phyloP scores from a whole-genome alignment of 73 alveolate genomes.

The Urostyla sp. region DNA sequence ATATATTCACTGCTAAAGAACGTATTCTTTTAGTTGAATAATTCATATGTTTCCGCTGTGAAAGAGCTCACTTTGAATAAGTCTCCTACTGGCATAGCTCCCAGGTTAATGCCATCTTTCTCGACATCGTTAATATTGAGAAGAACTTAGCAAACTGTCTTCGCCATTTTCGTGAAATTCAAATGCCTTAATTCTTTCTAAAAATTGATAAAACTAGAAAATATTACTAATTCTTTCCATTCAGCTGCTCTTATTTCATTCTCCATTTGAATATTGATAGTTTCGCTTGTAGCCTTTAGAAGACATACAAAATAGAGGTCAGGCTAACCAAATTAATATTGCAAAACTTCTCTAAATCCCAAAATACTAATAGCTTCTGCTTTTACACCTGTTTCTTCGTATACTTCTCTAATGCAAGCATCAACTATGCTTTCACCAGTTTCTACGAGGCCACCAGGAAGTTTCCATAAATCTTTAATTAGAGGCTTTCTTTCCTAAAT shows the following conservation, averaged over 20 bases:
- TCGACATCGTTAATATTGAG: slow-evolving; percentile 7
- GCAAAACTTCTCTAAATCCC: slow-evolving; percentile 46
- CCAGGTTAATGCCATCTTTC: neutral
- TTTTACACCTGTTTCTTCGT: slow-evolving; percentile 56
- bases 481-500: slow-evolving; percentile 62
- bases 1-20: slow-evolving; percentile 52
- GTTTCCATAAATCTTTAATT: slow-evolving; percentile 59
- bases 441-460: slow-evolving; percentile 67
- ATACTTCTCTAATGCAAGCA: slow-evolving; percentile 58
- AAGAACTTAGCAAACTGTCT: slow-evolving; percentile 28
- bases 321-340: slow-evolving; percentile 39
- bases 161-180: slow-evolving; percentile 50
- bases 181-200: slow-evolving; percentile 41
- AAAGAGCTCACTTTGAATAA: slow-evolving; percentile 29
- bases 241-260: slow-evolving; percentile 35
- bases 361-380: slow-evolving; percentile 28
- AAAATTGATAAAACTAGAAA: neutral
- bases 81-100: slow-evolving; percentile 30
- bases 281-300: slow-evolving; percentile 25
- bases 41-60: slow-evolving; percentile 42
- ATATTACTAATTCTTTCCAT: slow-evolving; percentile 46
- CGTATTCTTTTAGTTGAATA: slow-evolving; percentile 28
- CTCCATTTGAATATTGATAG: slow-evolving; percentile 27
- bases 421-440: slow-evolving; percentile 35
- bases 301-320: slow-evolving; percentile 58